phyloP scores from a whole-genome alignment of 2,329 filamentous ascomycete genomes.

The Cercospora zeina region DNA sequence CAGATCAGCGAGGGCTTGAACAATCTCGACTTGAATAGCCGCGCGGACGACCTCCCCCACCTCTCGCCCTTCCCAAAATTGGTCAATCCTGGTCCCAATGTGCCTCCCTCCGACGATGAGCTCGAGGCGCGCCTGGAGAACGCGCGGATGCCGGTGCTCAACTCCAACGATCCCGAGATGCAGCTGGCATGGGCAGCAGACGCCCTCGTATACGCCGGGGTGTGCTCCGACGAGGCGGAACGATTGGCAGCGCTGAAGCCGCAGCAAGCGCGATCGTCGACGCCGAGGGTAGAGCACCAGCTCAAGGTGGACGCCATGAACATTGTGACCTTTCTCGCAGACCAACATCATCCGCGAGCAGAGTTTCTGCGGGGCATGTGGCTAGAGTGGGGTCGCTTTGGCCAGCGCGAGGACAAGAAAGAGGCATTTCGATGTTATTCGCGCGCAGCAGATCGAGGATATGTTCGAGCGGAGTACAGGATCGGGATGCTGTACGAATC shows the following conservation, averaged over 20 bases:
- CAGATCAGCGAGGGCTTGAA: slow-evolving; percentile 95
- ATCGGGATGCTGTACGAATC: slow-evolving; percentile 99
- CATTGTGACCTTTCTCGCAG: slow-evolving; percentile 84
- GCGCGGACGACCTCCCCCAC: slow-evolving; percentile 62
- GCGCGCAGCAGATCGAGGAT: slow-evolving; percentile 80
- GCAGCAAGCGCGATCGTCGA: slow-evolving; percentile 61
- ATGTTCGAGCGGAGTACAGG: slow-evolving; percentile 86
- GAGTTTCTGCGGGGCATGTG: slow-evolving; percentile 95
- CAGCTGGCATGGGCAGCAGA: slow-evolving; percentile 97
- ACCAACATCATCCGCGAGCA: slow-evolving; percentile 89
- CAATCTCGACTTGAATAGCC: slow-evolving; percentile 66
- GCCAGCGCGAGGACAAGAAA: slow-evolving; percentile 84
- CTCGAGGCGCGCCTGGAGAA: slow-evolving; percentile 87
- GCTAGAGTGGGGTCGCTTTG: slow-evolving; percentile 97
- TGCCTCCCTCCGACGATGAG: slow-evolving; percentile 90
- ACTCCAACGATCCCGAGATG: slow-evolving; percentile 92
- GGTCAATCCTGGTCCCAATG: slow-evolving; percentile 73
- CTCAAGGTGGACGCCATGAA: slow-evolving; percentile 85
- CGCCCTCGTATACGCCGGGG: slow-evolving; percentile 83
- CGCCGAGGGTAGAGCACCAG: slow-evolving; percentile 85
- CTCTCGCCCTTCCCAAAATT: slow-evolving; percentile 93
- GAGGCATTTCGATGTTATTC: slow-evolving; percentile 88
- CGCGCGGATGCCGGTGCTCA: slow-evolving; percentile 78
- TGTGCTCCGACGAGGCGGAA: slow-evolving; percentile 72
- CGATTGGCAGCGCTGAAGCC: slow-evolving; percentile 58